These are phyloP conservation scores for Fragaria vesca DNA, from an alignment of 306 rosid species.

Conservation along the genomic window DNA sequence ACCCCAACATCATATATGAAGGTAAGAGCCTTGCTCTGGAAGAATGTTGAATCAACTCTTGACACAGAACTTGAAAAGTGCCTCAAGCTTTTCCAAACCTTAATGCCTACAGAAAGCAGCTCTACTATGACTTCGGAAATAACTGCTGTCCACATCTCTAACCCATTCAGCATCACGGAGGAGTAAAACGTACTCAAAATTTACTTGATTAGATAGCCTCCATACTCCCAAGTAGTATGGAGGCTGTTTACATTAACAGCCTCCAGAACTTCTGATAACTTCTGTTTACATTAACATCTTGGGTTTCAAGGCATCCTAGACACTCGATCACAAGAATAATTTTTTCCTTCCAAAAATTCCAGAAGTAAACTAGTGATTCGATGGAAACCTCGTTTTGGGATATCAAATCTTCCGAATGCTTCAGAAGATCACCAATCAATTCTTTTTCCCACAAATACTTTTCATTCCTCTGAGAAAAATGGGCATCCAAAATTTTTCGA, in stretches of 20 bases:
- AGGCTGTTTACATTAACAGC: no score
- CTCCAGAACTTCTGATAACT: slow-evolving; percentile 38
- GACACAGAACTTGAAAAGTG: no score
- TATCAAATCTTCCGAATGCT: slow-evolving; percentile 13
- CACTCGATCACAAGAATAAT: slow-evolving; percentile 31
- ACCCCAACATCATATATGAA: no score
- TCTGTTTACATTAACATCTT: slow-evolving; percentile 22
- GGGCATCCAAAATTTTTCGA: slow-evolving; percentile 55
- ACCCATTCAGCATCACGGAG: no score
- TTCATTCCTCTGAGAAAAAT: slow-evolving; percentile 30
- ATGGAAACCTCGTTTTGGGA: slow-evolving; percentile 41
- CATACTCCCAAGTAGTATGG: slow-evolving; percentile 52
- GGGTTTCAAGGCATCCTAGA: slow-evolving; percentile 34
- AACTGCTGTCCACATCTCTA: not conserved
- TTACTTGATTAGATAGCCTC: slow-evolving; percentile 21
- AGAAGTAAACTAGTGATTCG: slow-evolving; percentile 48
- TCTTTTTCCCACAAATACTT: slow-evolving; percentile 38
- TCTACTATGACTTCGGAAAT: slow-evolving; percentile 40
- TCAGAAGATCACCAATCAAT: slow-evolving; percentile 13
- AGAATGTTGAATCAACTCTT: no score
- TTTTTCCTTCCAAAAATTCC: slow-evolving; percentile 62
- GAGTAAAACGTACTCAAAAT: slow-evolving; percentile 28
- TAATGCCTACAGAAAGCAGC: slow-evolving; percentile 39
- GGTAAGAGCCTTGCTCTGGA: no score
- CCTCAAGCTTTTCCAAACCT: slow-evolving; percentile 17